Evolutionary conservation across 345 rosid species (phyloP).

Genomic region (Lumnitzera littorea): DNA sequence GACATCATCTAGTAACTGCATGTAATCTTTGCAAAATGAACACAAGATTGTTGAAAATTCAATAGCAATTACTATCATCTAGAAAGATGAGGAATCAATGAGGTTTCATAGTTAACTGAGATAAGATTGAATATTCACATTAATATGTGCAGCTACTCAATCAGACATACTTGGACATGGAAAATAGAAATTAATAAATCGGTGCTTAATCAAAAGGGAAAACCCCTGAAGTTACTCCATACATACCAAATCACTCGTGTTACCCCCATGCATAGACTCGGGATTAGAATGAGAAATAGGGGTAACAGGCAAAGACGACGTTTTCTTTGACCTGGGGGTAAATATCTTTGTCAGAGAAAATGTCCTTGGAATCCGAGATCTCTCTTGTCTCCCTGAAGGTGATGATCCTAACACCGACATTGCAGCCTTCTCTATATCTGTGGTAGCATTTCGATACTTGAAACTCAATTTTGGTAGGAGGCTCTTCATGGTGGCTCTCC

Average conservation of each 20-base stretch:
- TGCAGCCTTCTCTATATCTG: slow-evolving; percentile 75
- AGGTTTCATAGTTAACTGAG: no score
- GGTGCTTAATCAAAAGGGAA: no score
- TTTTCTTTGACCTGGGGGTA: slow-evolving; percentile 39
- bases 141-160: no score
- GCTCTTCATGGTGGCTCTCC: slow-evolving; percentile 43
- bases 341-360: slow-evolving; percentile 53
- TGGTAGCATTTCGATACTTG: slow-evolving; percentile 35
- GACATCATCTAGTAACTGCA: no score
- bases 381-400: slow-evolving; percentile 21
- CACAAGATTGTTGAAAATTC: no score
- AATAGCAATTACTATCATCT: no score
- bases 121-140: no score
- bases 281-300: slow-evolving; percentile 80
- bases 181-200: no score
- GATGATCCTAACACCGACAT: slow-evolving; percentile 57
- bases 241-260: slow-evolving; percentile 27
- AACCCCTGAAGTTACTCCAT: slow-evolving; percentile 26
- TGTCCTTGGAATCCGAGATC: slow-evolving; percentile 41
- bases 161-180: no score
- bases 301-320: slow-evolving; percentile 66
- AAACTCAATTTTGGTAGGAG: slow-evolving; percentile 75
- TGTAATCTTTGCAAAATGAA: no score
- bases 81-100: no score
- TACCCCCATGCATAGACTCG: slow-evolving; percentile 75